Evolutionary conservation across 2,329 filamentous ascomycete genomes (phyloP), one percentile per base, ranked within the genome.

Genomic region (Trematosphaeria pertusa): DNA sequence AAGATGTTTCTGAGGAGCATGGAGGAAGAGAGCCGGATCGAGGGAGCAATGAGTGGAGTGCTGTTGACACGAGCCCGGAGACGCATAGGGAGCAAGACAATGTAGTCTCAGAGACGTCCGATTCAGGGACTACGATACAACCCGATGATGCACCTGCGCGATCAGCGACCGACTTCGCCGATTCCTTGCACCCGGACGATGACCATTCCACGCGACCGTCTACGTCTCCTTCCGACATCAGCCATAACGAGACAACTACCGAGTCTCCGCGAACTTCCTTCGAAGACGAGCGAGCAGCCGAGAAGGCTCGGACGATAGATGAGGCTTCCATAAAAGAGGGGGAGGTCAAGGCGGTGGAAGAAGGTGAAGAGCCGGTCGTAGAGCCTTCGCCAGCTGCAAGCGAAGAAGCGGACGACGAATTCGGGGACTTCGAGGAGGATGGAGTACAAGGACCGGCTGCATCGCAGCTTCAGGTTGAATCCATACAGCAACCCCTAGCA

Each of bases 211-310:
- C 65, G 17, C 59, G 64, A 22, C 59, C 68, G 0, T 73, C 70
- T 1, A 68, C 63, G 6, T 70, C 70, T 9, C 64, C 64, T 1
- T 72, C 69, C n/a, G 69, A 72, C 24, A 46, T 50, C 5, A 73
- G 70, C 46, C 69, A 63, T 31, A 57, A 53, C 14, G 69, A 67
- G 28, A 48, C 52, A 5, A 48, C 52, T 6, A 40, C 53, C 26
- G 69, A 72, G 31, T 73, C 71, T 17, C 60, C 70, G 3, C 46
- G 71, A 12, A 73, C 70, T 7, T 73, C 71, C 1, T 56, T 72
- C 19, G 71, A 73, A 36, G 70, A 73, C 21, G 66, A 68, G 32
- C 52, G 53, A 9, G 19, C 24, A 9, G 40, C 20, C 26, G 49
- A 19, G 19, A 37, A 41, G 19, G 6, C 12, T 6, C 11, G 22